Evolutionary conservation across 1,284 basidiomycete genomes (phyloP).

Genomic region (Porogramme epimiltina): DNA sequence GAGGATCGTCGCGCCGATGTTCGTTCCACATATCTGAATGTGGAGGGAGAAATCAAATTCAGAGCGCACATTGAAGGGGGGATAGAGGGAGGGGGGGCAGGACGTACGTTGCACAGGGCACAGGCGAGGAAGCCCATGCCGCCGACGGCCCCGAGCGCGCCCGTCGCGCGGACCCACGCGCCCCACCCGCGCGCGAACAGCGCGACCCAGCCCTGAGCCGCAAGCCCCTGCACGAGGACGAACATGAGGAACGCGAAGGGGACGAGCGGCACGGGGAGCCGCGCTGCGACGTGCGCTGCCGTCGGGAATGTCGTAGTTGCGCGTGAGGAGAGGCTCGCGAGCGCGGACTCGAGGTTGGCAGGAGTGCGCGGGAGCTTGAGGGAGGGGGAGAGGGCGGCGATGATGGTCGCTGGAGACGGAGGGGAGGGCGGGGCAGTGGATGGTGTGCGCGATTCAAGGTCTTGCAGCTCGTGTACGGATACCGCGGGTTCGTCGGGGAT

Average conservation of each 20-base stretch:
- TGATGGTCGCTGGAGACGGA: neutral
- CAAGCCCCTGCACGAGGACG: conserved; percentile 88
- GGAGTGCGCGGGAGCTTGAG: neutral
- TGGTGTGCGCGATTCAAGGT: conserved; percentile 3
- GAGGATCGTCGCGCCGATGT: conserved; percentile 95
- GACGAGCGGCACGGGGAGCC: conserved; percentile 80
- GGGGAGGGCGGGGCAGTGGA: neutral
- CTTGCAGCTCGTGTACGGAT: conserved; percentile 10
- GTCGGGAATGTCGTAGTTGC: conserved; percentile 66
- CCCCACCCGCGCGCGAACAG: conserved; percentile 81
- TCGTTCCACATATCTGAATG: conserved; percentile 78
- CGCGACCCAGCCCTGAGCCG: conserved; percentile 88
- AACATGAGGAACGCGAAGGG: conserved; percentile 97
- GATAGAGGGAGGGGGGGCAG: too few relatives aligned
- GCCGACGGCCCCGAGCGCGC: conserved; percentile 47
- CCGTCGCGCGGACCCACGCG: conserved; percentile 44
- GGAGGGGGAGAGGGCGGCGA: neutral
- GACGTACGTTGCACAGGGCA: conserved; percentile 78
- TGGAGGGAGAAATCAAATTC: neutral
- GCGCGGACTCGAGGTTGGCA: neutral
- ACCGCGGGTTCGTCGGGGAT: neutral
- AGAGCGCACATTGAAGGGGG: neutral
- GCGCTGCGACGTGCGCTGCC: conserved; percentile 65
- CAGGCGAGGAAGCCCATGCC: conserved; percentile 54
- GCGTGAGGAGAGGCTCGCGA: neutral